phyloP scores from a whole-genome alignment of 2,329 filamentous ascomycete species.

The Venturia nashicola region DNA sequence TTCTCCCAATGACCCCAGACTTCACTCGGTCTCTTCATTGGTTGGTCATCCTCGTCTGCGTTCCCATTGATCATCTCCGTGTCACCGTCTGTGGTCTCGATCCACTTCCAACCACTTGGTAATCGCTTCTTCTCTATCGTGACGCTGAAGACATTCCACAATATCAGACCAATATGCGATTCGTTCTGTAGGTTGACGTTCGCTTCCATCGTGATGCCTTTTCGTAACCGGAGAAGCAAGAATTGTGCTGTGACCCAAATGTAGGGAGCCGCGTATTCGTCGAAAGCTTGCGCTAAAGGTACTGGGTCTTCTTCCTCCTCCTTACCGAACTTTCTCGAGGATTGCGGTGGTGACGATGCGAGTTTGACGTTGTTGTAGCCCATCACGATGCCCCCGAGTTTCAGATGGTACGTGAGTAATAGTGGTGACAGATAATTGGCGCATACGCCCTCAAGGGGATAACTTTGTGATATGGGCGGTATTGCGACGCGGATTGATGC shows the following conservation, averaged over 20 bases:
- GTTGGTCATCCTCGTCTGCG: background rate
- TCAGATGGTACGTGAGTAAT: constrained; percentile 63
- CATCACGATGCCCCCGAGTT: constrained; percentile 61
- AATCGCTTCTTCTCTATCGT: constrained; percentile 68
- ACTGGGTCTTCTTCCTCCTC: constrained; percentile 7
- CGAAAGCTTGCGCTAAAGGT: constrained; percentile 36
- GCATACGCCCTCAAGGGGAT: constrained; percentile 58
- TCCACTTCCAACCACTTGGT: constrained; percentile 68
- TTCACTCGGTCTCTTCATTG: constrained; percentile 18
- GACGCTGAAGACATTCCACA: constrained; percentile 86
- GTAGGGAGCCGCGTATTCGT: constrained; percentile 79
- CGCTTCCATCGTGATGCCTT: constrained; percentile 65
- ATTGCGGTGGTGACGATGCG: constrained; percentile 42
- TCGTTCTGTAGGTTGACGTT: constrained; percentile 77
- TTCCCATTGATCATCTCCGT: constrained; percentile 17
- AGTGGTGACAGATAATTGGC: constrained; percentile 65
- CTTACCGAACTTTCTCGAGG: background rate
- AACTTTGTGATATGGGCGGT: constrained; percentile 2
- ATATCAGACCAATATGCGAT: constrained; percentile 77
- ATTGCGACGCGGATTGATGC: constrained; percentile 5
- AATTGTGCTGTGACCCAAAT: constrained; percentile 84
- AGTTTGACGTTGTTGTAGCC: constrained; percentile 59
- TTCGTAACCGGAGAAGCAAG: constrained; percentile 65
- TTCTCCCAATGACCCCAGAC: constrained; percentile 64
- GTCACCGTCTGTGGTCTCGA: constrained; percentile 10